phyloP scores from a whole-genome alignment of 805 yeast species.

The Kodamaea kaohsiungensis region DNA sequence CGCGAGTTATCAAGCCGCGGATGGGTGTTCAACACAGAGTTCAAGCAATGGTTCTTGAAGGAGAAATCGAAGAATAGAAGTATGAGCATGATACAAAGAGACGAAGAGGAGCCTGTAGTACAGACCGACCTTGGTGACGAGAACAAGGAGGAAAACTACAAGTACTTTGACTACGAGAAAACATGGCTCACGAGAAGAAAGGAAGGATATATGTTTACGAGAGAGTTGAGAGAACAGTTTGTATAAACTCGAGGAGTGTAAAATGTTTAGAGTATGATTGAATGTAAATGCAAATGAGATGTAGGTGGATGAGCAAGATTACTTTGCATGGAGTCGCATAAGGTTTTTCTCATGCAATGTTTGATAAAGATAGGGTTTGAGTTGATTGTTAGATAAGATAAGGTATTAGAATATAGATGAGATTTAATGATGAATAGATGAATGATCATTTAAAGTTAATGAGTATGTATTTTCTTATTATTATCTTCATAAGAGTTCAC shows the following conservation, averaged over 20 bases:
- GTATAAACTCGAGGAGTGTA: background rate
- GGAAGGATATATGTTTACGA: slow-evolving; percentile 38
- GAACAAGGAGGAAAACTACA: slow-evolving; percentile 53
- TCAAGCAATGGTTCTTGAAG: slow-evolving; percentile 79
- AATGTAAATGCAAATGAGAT: background rate
- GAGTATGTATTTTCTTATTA: too few relatives aligned
- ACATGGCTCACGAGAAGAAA: slow-evolving; percentile 51
- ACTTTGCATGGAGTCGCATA: background rate
- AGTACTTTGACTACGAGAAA: slow-evolving; percentile 80
- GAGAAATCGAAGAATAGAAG: slow-evolving; percentile 43
- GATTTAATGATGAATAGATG: background rate
- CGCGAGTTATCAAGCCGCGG: slow-evolving; percentile 75
- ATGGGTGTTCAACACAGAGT: slow-evolving; percentile 75
- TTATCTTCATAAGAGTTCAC: too few relatives aligned
- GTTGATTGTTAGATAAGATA: background rate
- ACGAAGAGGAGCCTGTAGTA: slow-evolving; percentile 12
- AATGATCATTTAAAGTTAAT: too few relatives aligned
- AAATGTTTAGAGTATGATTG: background rate
- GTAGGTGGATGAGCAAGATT: background rate
- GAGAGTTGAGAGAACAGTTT: slow-evolving; percentile 22
- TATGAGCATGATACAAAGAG: slow-evolving; percentile 20
- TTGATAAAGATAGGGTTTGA: background rate
- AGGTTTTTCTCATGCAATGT: too few relatives aligned
- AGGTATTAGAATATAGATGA: background rate
- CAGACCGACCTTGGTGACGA: slow-evolving; percentile 30